Percentiles rank a stretch among this genome's conserved stretches.
phyloP scores from a whole-genome alignment of 768 basidiomycete species.

The Cytidiella melzeri region DNA sequence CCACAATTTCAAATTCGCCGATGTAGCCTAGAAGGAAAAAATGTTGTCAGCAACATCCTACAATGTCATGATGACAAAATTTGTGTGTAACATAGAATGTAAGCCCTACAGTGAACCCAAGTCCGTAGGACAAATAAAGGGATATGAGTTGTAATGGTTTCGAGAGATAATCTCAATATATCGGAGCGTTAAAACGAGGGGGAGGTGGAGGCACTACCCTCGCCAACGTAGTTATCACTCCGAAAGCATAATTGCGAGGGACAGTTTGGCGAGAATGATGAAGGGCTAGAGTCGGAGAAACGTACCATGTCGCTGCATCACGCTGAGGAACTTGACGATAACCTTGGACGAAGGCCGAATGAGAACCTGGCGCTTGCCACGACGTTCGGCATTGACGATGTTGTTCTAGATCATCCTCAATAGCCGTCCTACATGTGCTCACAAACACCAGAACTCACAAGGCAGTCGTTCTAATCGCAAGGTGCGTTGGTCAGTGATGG shows the following conservation, averaged over 20 bases:
- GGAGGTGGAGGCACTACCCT: conserved; percentile 50
- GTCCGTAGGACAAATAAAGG: conserved; percentile 23
- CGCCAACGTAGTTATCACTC: conserved; percentile 86
- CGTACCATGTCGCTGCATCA: conserved; percentile 97
- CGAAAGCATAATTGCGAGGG: conserved; percentile 30
- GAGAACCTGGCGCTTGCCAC: conserved; percentile 98
- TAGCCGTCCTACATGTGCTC: no score
- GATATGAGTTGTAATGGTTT: conserved; percentile 58
- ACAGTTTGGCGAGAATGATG: neutral
- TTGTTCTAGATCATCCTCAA: conserved; percentile 81
- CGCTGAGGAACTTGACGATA: conserved; percentile 93
- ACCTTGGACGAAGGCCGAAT: conserved; percentile 97
- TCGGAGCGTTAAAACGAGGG: conserved; percentile 84
- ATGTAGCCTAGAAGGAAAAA: conserved; percentile 69
- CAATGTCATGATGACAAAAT: neutral
- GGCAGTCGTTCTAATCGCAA: conserved; percentile 51
- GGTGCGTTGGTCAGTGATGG: neutral
- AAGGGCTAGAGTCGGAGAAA: conserved; percentile 7
- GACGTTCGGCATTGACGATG: conserved; percentile 99
- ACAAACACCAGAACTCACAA: conserved; percentile 36
- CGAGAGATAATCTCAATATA: conserved; percentile 45
- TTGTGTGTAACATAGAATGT: conserved; percentile 28
- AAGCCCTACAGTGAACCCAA: conserved; percentile 52
- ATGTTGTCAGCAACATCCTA: conserved; percentile 5
- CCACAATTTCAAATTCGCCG: conserved; percentile 97